Evolutionary conservation across 164 flowering plant species (phyloP).

Genomic region (Nymphaea colorata): DNA sequence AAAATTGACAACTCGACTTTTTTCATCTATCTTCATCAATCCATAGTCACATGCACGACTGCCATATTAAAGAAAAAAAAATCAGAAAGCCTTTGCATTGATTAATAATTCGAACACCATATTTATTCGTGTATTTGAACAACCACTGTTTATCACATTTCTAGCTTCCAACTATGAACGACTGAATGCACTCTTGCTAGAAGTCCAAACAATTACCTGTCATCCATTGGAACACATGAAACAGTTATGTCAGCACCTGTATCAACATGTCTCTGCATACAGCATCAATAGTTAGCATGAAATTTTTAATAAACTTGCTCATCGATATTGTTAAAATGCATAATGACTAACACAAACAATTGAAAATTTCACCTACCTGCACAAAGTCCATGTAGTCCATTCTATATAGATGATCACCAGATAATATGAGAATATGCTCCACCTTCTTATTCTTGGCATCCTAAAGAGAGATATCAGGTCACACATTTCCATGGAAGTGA

Average conservation of each 20-base stretch:
- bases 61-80: slow-evolving; percentile 11
- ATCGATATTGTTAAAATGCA: neutral
- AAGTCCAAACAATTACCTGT: slow-evolving; percentile 28
- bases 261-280: slow-evolving; percentile 84
- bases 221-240: slow-evolving; percentile 90
- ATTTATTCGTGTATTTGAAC: too few species aligned
- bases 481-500: neutral
- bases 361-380: slow-evolving; percentile 35
- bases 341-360: neutral
- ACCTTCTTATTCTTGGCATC: slow-evolving; percentile 87
- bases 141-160: too few species aligned
- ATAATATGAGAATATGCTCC: slow-evolving; percentile 71
- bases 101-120: too few species aligned
- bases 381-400: slow-evolving; percentile 94
- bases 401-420: slow-evolving; percentile 97
- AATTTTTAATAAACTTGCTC: too few species aligned
- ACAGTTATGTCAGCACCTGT: slow-evolving; percentile 89
- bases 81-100: neutral
- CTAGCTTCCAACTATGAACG: too few species aligned
- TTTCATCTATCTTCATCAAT: slow-evolving; percentile 69
- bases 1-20: slow-evolving; percentile 68
- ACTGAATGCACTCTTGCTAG: too few species aligned
- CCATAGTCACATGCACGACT: slow-evolving; percentile 97
- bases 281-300: neutral
- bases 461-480: slow-evolving; percentile 7